Base-by-base conservation (phyloP, 805 yeast genomes). In the Blastobotrys muscicola region DNA sequence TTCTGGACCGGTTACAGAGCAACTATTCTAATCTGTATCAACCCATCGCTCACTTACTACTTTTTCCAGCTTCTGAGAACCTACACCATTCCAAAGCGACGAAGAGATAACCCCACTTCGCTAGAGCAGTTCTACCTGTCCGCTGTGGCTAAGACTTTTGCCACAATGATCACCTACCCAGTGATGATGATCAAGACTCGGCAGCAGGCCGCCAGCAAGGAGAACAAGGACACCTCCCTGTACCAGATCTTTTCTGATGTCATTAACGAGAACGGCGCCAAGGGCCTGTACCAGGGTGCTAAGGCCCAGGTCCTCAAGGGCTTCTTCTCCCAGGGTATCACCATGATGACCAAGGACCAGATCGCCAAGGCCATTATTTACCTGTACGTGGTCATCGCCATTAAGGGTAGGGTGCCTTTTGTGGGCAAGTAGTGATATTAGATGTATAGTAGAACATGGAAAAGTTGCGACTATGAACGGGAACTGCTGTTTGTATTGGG, bases 261-360 rank as follows among this genome's bases (percentile, higher is more conserved):
- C 29, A 39, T 32, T 13, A 41, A 41, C 10, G 68, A 85, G 47
- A 92, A 84, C 62, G 95, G 95, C 0, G 67, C 72, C 43, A 79
- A 79, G 1, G 94, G 94, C 8, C 67, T 86, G 31, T 86, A 82
- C 64, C 85, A 85, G 57, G 96, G 96, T 3, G 53, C 54, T 12
- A 42, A 51, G 16, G 58, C 55, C 43, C 63, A 58, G 48, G 48
- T 59, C n/a, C 45, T 59, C 35, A 58, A 58, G 46, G 62, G 63
- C 10, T 57, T 59, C 45, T 59, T 59, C 45, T 43, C 51, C 12
- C 64, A 59, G 42, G 64, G 64, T 1, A 55, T 59, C 46, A 58
- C 63, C 29, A 62, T 63, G 57, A 59, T 64, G 49, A 59, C 62
- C 16, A 65, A 55, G 47, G 68, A 64, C 58, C 62, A 64, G 29